Conservation (phyloP, 768 basidiomycete species). For the Asterophora lycoperdoides region DNA sequence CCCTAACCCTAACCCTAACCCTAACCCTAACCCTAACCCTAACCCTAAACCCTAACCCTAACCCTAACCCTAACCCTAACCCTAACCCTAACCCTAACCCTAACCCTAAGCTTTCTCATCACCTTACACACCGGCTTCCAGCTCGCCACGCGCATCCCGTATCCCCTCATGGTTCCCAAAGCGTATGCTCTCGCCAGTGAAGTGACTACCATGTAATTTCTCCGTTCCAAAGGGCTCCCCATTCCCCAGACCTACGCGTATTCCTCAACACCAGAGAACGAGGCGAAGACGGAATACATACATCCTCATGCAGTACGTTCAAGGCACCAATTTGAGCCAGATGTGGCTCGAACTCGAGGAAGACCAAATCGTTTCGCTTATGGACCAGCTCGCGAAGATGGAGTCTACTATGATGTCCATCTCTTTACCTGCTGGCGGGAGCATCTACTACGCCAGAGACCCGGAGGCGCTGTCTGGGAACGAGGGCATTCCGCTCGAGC, state of each 20-base stretch:
- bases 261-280: slow-evolving; percentile 22
- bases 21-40: no score
- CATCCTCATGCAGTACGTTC: slow-evolving; percentile 33
- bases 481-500: slow-evolving; percentile 14
- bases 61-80: no score
- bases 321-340: slow-evolving; percentile 30
- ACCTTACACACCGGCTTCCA: slow-evolving; percentile 29
- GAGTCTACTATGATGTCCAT: slow-evolving; percentile 40
- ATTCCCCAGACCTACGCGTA: slow-evolving; percentile 30
- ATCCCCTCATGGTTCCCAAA: slow-evolving; percentile 24
- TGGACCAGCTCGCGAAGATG: slow-evolving; percentile 33
- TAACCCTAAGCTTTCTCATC: slow-evolving; percentile 34
- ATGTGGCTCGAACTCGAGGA: slow-evolving; percentile 29
- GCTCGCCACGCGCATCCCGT: slow-evolving; percentile 33
- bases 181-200: slow-evolving; percentile 30
- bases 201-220: slow-evolving; percentile 33
- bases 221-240: slow-evolving; percentile 26
- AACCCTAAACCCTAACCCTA: no score
- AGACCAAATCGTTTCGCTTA: slow-evolving; percentile 28
- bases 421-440: slow-evolving; percentile 40
- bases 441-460: slow-evolving; percentile 35
- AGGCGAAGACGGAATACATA: slow-evolving; percentile 31
- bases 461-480: slow-evolving; percentile 29
- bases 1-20: no score
- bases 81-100: no score